Evolutionary conservation across 306 rosid species (phyloP).

Genomic region (Pueraria montana): DNA sequence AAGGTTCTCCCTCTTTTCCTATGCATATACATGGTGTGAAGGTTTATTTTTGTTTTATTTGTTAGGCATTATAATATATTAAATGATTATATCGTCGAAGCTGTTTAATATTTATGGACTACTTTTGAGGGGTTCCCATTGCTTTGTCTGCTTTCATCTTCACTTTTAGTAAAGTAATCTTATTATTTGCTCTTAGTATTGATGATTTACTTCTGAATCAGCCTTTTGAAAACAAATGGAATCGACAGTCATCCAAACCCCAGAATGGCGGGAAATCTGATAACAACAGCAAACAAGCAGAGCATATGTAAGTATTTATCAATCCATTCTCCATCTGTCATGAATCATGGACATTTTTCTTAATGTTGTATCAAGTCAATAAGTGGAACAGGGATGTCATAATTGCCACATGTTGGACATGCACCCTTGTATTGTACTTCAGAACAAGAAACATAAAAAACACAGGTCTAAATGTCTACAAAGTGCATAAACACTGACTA

Average conservation of each 20-base stretch:
- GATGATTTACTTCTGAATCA: slow-evolving; percentile 55
- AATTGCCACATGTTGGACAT: background rate
- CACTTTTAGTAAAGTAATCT: background rate
- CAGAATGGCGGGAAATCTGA: slow-evolving; percentile 57
- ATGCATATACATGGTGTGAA: background rate
- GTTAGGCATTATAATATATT: background rate
- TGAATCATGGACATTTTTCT: slow-evolving; percentile 18
- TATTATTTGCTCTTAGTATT: slow-evolving; percentile 28
- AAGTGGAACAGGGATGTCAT: background rate
- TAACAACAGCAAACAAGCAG: slow-evolving; percentile 56
- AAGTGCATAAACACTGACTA: background rate
- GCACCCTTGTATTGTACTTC: background rate
- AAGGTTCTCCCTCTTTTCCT: slow-evolving; percentile 63
- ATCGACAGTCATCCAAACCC: slow-evolving; percentile 60
- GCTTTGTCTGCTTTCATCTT: slow-evolving; percentile 9
- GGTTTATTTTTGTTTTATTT: background rate
- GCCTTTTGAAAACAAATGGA: slow-evolving; percentile 91
- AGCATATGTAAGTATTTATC: slow-evolving; percentile 71
- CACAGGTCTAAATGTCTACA: background rate
- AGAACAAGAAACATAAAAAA: background rate
- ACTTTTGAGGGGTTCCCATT: background rate
- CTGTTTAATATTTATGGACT: slow-evolving; percentile 12
- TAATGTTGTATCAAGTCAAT: slow-evolving; percentile 26
- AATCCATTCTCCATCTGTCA: slow-evolving; percentile 19
- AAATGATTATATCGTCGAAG: background rate